Evolutionary conservation across 495 filamentous ascomycete species (phyloP).

Genomic region (Aspergillus nidulans): DNA sequence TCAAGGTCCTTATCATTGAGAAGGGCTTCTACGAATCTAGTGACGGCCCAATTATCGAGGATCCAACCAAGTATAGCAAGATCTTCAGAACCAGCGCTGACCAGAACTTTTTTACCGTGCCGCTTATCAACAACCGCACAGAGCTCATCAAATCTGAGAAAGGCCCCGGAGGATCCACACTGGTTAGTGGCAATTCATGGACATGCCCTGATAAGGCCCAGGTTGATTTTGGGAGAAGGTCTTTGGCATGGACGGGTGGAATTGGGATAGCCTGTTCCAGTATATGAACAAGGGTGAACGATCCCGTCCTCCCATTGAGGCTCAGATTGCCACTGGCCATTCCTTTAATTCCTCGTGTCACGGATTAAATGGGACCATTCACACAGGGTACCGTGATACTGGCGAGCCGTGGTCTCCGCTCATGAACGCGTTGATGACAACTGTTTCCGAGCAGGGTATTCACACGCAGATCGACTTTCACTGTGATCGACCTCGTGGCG

Average conservation of each 20-base stretch:
- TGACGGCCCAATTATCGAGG: conserved; percentile 27
- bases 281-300: conserved; percentile 32
- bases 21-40: conserved; percentile 36
- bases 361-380: conserved; percentile 24
- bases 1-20: conserved; percentile 51
- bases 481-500: conserved; percentile 24
- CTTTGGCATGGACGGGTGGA: conserved; percentile 47
- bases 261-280: conserved; percentile 43
- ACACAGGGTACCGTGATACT: conserved; percentile 19
- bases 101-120: conserved; percentile 15
- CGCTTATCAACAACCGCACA: conserved; percentile 15
- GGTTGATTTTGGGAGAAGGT: conserved; percentile 51
- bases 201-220: conserved; percentile 40
- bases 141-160: conserved; percentile 22
- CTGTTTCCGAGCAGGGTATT: conserved; percentile 10
- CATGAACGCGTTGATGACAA: conserved; percentile 22
- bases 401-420: conserved; percentile 19
- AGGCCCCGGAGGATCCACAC: conserved; percentile 50
- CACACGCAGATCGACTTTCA: conserved; percentile 18
- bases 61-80: conserved; percentile 32
- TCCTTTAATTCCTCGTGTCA: conserved; percentile 22
- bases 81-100: conserved; percentile 29
- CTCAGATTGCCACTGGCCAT: conserved; percentile 20
- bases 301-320: conserved; percentile 12
- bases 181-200: conserved; percentile 50